phyloP scores from a whole-genome alignment of 345 rosid species.

The Brassica carinata region DNA sequence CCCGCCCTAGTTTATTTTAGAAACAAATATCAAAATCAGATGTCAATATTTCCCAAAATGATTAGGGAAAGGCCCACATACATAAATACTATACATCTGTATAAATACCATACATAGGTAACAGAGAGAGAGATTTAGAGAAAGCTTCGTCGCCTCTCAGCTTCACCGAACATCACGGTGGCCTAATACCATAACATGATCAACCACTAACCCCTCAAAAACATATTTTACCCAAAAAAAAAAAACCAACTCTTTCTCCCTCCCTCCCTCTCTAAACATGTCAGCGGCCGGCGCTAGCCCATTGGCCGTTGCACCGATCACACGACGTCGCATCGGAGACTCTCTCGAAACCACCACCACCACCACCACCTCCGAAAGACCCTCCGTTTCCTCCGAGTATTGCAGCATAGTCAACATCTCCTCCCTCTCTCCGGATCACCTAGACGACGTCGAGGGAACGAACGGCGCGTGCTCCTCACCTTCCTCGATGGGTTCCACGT shows the following conservation, averaged over 20 bases:
- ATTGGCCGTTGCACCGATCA: constrained; percentile 55
- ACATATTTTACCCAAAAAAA: background rate
- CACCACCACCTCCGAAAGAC: constrained; percentile 35
- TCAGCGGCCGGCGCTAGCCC: constrained; percentile 57
- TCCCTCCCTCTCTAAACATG: constrained; percentile 35
- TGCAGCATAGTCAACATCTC: constrained; percentile 30
- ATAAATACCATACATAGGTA: constrained; percentile 10
- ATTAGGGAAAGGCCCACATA: constrained; percentile 29
- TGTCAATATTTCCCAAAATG: constrained; percentile 8
- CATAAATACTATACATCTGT: background rate
- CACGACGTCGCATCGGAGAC: constrained; percentile 74
- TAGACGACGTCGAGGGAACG: constrained; percentile 28
- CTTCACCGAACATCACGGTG: constrained; percentile 40
- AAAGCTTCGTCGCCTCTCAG: constrained; percentile 38
- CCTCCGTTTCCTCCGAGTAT: constrained; percentile 42
- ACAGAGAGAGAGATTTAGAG: constrained; percentile 1
- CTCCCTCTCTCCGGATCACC: constrained; percentile 25
- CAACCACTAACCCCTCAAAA: constrained; percentile 34
- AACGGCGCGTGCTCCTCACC: constrained; percentile 40
- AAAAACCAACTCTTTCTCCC: background rate
- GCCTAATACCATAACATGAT: constrained; percentile 32
- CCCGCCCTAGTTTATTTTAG: background rate
- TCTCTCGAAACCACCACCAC: constrained; percentile 31
- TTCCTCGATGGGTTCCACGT: constrained; percentile 27
- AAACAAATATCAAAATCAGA: background rate